Percentiles rank a stretch among this genome's conserved stretches.
Evolutionary conservation across 129 eudicot species (phyloP).

Genomic region (Oenanthe sinensis): DNA sequence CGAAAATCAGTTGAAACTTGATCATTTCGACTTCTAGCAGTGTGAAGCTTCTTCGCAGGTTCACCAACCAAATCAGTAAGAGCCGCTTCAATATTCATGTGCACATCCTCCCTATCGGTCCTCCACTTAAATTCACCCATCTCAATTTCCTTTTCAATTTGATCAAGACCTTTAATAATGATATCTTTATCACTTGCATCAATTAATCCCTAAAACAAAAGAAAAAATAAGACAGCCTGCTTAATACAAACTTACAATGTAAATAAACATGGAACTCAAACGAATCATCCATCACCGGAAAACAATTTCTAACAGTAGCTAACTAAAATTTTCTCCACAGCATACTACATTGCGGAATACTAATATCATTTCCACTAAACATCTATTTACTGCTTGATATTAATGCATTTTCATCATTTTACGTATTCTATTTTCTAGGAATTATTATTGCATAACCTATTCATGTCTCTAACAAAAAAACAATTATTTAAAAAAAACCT

Average conservation of each 20-base stretch:
- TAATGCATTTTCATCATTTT: background rate
- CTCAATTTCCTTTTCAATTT: constrained; percentile 65
- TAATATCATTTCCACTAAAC: background rate
- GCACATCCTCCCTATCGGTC: constrained; percentile 91
- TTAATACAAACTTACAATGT: background rate
- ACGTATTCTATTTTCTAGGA: too few species aligned
- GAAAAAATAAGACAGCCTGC: background rate
- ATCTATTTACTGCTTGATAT: background rate
- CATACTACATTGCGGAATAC: background rate
- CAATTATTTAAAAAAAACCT: background rate
- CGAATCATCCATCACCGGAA: background rate
- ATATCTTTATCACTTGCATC: constrained; percentile 46
- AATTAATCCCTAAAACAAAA: constrained; percentile 52
- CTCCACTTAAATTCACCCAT: constrained; percentile 75
- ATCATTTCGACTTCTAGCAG: constrained; percentile 93
- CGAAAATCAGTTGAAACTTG: constrained; percentile 92
- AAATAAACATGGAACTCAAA: background rate
- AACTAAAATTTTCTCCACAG: background rate
- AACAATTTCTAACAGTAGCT: background rate
- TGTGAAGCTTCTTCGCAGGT: constrained; percentile 94
- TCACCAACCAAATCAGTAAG: constrained; percentile 91
- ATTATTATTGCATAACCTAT: too few species aligned
- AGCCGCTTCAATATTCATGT: constrained; percentile 92
- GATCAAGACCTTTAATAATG: constrained; percentile 61
- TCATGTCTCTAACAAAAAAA: background rate